Conservation (phyloP, 2,329 filamentous ascomycete genomes). For the Calonectria crousiana region DNA sequence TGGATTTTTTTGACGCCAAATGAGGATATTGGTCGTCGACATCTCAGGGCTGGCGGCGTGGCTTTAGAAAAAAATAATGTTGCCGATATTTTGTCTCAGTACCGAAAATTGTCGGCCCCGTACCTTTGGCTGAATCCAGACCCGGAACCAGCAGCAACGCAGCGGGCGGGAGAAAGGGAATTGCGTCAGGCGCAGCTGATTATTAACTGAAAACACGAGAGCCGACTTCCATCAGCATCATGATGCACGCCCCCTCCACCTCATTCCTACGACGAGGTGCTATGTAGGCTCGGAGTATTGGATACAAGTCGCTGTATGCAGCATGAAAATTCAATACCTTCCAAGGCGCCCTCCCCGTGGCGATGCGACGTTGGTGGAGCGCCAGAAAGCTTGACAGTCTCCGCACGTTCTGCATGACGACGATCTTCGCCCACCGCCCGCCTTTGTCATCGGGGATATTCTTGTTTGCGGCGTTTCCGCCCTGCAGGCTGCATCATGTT, state of each 20-base stretch:
- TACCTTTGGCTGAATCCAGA: background rate
- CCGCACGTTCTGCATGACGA: slow-evolving; percentile 11
- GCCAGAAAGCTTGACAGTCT: slow-evolving; percentile 27
- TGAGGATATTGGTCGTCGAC: slow-evolving; percentile 13
- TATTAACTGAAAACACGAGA: slow-evolving; percentile 6
- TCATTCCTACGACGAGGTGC: background rate
- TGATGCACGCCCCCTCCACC: background rate
- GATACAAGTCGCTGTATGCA: slow-evolving; percentile 29
- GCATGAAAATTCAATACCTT: slow-evolving; percentile 33
- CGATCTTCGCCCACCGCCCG: slow-evolving; percentile 16
- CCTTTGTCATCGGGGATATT: slow-evolving; percentile 13
- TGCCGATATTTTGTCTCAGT: slow-evolving; percentile 1
- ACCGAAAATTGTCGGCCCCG: slow-evolving; percentile 38
- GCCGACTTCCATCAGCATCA: slow-evolving; percentile 26
- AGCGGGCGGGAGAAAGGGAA: background rate
- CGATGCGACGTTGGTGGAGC: slow-evolving; percentile 37
- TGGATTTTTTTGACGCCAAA: slow-evolving; percentile 15
- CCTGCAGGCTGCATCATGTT: slow-evolving; percentile 6
- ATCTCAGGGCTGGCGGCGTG: background rate
- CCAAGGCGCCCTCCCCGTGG: slow-evolving; percentile 29
- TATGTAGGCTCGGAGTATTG: slow-evolving; percentile 29
- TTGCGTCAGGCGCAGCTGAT: background rate
- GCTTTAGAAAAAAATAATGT: background rate
- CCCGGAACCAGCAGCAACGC: background rate
- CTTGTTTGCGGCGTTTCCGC: slow-evolving; percentile 3